Conservation (phyloP, 2,329 filamentous ascomycete genomes). For the Ramularia endophylla region DNA sequence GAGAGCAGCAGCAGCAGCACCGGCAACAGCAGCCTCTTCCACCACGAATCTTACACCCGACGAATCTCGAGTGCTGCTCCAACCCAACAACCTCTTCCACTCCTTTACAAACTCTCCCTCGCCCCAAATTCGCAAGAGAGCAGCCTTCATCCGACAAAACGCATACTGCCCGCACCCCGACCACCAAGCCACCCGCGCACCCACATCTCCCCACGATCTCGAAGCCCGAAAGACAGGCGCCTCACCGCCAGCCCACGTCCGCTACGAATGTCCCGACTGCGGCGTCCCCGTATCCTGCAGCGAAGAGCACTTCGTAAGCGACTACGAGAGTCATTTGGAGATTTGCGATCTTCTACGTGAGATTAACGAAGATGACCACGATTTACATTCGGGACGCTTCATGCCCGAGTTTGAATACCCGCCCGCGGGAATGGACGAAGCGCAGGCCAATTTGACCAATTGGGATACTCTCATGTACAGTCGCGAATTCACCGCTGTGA, state of each 20-base stretch:
- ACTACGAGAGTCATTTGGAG: slow-evolving; percentile 88
- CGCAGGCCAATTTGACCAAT: slow-evolving; percentile 93
- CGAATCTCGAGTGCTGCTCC: slow-evolving; percentile 44
- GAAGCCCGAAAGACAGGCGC: slow-evolving; percentile 56
- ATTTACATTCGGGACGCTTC: slow-evolving; percentile 79
- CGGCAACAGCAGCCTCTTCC: background rate
- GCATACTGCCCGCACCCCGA: slow-evolving; percentile 89
- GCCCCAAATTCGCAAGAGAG: slow-evolving; percentile 77
- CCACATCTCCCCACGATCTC: slow-evolving; percentile 58
- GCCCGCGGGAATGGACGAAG: slow-evolving; percentile 82
- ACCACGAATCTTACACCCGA: slow-evolving; percentile 10
- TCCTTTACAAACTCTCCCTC: slow-evolving; percentile 84
- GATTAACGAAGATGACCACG: slow-evolving; percentile 98
- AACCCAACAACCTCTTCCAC: slow-evolving; percentile 83
- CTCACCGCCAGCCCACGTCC: slow-evolving; percentile 70
- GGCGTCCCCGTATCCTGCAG: slow-evolving; percentile 91
- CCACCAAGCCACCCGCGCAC: slow-evolving; percentile 68
- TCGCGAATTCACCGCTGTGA: slow-evolving; percentile 82
- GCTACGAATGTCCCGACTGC: slow-evolving; percentile 95
- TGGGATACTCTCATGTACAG: slow-evolving; percentile 98
- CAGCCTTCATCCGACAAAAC: slow-evolving; percentile 86
- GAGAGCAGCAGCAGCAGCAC: background rate
- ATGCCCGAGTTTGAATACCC: slow-evolving; percentile 95
- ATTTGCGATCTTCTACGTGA: slow-evolving; percentile 87
- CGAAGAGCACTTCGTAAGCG: slow-evolving; percentile 90